A percentile compares a stretch with the other conserved stretches of the same genome.
These are phyloP conservation scores for Alternaria consortialis DNA, from an alignment of 2,329 filamentous ascomycete species.

Conservation along the genomic window DNA sequence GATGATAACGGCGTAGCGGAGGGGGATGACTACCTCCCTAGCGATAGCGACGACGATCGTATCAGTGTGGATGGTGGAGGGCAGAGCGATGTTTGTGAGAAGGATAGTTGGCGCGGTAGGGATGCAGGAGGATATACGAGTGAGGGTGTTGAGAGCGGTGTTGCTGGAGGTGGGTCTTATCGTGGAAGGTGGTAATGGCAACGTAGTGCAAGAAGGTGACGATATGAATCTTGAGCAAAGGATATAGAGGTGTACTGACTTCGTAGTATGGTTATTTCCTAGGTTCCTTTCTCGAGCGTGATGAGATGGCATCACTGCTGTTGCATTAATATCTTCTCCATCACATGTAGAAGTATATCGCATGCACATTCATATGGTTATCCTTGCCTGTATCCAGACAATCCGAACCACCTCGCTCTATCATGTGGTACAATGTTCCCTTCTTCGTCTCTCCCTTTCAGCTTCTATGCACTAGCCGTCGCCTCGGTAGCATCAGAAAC, in stretches of 20 bases:
- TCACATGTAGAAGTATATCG: not conserved
- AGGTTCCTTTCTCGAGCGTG: not conserved
- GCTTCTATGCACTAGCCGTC: constrained; percentile 13
- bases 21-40: constrained; percentile 5
- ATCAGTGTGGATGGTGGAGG: not conserved
- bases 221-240: not conserved
- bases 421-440: constrained; percentile 19
- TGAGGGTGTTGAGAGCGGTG: not conserved
- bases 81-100: not conserved
- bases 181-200: not conserved
- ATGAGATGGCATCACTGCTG: not conserved
- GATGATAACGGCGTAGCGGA: constrained; percentile 12
- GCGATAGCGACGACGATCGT: constrained; percentile 2
- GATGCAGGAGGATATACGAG: constrained; percentile 4
- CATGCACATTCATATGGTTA: not conserved
- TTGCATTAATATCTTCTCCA: not conserved
- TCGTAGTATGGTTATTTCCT: not conserved
- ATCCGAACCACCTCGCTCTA: not conserved
- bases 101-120: not conserved
- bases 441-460: not conserved
- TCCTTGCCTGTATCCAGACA: not conserved
- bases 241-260: not conserved
- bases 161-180: not conserved
- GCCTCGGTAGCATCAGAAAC: constrained; percentile 21
- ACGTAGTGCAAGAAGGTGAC: not conserved